Base-by-base conservation (phyloP, 768 basidiomycete genomes). In the Auricularia sp. region DNA sequence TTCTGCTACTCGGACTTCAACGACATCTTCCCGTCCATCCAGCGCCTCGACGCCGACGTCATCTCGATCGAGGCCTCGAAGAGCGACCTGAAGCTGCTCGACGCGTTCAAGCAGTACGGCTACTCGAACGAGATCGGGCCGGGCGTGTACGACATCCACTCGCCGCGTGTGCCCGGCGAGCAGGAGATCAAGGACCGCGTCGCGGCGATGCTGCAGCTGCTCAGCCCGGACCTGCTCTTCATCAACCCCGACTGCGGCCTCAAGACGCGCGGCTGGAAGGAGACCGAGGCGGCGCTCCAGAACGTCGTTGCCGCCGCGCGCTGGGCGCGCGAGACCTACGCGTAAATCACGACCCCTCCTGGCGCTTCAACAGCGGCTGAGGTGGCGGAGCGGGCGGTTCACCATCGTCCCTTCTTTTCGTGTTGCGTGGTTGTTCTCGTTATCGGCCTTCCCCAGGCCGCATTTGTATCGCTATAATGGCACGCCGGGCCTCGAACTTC, bases 1-100 rank as follows among this genome's bases (percentile, higher is more conserved):
- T 96, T 96, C 85, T 96, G 93, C 82, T 95, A 93, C 82, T 98
- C 95, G 64, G 95, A 98, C 82, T 98, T 98, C 74, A 91, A 89
- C 79, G 93, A 97, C 75, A 98, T 98, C 80, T 98, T 98, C 91
- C 87, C 91, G 36, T 95, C 91, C 66, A 97, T 98, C 74, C 88
- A 95, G 77, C 87, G 88, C 68, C 88, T 99, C 66, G 97, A 99
- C 72, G 94, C 95, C 68, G 97, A 99, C 75, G 93, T 97, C 76
- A 98, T 99, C 80, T 96, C 94, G 62, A 97, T 98, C 73, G 95
- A 98, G 78, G 93, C 94, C 60, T 96, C 93, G 68, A 98, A 98
- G 90, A 88, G 87, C 71, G 95, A 98, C 83, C 88, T 98, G 88
- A 98, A 98, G 81, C 84, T 99, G 66, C 80, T 99, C 72, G 84